Conservation (phyloP, 2,329 filamentous ascomycete genomes). For the Aspergillus awamori region DNA sequence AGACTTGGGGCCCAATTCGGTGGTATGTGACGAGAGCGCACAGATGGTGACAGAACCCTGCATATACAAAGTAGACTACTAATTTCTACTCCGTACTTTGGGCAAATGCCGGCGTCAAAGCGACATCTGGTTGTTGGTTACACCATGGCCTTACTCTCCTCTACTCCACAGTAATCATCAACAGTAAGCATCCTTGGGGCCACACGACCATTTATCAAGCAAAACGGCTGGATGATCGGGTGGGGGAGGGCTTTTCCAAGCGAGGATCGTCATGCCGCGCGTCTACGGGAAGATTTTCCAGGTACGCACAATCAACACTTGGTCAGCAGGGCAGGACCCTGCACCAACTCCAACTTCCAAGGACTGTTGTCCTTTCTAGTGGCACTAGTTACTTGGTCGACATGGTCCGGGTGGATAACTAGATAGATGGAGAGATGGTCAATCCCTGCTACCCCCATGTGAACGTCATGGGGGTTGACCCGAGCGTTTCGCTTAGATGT, state of each 20-base stretch:
- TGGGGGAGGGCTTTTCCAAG: conserved; percentile 14
- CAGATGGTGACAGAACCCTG: not conserved
- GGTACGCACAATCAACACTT: not conserved
- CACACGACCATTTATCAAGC: not conserved
- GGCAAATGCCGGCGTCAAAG: not conserved
- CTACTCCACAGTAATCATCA: not conserved
- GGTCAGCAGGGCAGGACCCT: not conserved
- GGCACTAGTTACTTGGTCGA: no score
- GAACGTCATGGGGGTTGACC: no score
- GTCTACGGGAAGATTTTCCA: conserved; percentile 15
- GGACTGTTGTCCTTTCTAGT: not conserved
- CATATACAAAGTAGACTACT: not conserved
- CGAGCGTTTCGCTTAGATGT: no score
- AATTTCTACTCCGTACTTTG: no score
- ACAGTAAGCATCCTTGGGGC: not conserved
- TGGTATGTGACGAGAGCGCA: not conserved
- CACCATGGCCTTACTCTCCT: not conserved
- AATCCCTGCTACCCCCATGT: no score
- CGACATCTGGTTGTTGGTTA: not conserved
- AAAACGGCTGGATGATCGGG: conserved; percentile 15
- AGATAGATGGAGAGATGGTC: no score
- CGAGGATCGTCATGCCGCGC: conserved; percentile 25
- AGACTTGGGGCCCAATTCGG: no score
- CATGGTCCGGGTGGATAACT: no score
- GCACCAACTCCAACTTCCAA: not conserved